Conservation (phyloP, 169 alveolate genomes). For the Plasmodium cynomolgi region DNA sequence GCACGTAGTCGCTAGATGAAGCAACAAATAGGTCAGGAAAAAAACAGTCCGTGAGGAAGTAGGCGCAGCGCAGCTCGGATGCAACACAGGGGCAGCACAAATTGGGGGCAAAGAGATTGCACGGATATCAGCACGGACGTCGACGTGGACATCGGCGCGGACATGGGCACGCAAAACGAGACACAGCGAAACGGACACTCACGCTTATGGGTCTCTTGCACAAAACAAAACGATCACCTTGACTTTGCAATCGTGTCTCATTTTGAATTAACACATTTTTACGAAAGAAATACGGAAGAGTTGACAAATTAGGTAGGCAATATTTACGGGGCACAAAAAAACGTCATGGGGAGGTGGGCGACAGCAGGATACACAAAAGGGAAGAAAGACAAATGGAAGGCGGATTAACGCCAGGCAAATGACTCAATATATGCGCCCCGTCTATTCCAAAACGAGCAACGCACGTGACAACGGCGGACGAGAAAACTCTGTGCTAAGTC, state of each 20-base stretch:
- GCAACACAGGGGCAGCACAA: neutral
- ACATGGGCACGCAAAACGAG: neutral
- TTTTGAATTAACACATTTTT: conserved; percentile 25
- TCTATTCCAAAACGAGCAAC: neutral
- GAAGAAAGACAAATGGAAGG: neutral
- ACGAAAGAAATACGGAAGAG: neutral
- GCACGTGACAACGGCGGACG: neutral
- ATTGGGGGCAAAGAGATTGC: neutral
- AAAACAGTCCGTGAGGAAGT: neutral
- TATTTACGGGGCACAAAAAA: neutral
- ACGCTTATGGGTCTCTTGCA: neutral
- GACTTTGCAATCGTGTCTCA: conserved; percentile 6
- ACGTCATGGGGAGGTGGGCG: neutral
- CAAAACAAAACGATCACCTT: neutral
- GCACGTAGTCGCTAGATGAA: neutral
- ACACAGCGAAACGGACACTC: neutral
- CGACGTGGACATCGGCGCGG: no score
- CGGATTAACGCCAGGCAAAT: neutral
- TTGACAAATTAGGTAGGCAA: neutral
- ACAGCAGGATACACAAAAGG: neutral
- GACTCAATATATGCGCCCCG: neutral
- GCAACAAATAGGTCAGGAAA: neutral
- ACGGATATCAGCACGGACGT: neutral
- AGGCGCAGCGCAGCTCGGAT: neutral
- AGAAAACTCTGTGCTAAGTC: neutral